Base-by-base conservation (phyloP, 176 grass and related monocot genomes). In the Oryza nivara region DNA sequence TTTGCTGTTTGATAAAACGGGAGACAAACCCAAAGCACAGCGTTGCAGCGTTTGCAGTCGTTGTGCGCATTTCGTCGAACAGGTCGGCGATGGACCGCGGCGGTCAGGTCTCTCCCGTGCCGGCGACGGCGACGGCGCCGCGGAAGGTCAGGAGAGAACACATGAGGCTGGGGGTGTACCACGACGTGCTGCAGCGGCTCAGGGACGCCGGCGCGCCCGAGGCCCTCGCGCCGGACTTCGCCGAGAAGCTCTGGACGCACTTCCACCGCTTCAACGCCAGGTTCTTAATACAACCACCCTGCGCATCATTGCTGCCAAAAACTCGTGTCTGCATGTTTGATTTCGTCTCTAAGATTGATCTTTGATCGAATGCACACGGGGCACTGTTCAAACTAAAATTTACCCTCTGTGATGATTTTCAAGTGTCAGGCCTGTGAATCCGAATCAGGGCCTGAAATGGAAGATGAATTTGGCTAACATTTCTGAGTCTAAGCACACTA, bases 251-350 rank as follows among this genome's bases (percentile, higher is more conserved):
- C 43, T 87, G 85, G 69, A 22, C 58, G 30, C 85, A 87, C 73
- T 87, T 87, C 77, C 68, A 87, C 72, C 70, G 85, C 85, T 80
- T 81, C 78, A 52, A 67, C 78, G 45, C 68, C 79, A 70, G 47
- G 75, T 77, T 61, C 4, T 35, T 35, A 26, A 35, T 35, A 35
- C 34, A 35, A 35, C 34, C 34, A 35, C 34, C 34, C 34, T 4
- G 35, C 35, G 3, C 35, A 36, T 36, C 35, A 20, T 56, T 15
- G 4, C 52, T 6, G 1, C 49, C 49, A 52, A 52, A 52, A 13
- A 13, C 46, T 47, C 46, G 47, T 4, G 47, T 15, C 4, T 49
- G 13, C 12, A 49, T 49, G 17, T 56, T 20, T 20, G 7, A 22
- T 22, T 3, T 61, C 51, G 16, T 56, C 1, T 2, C 6, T 9